Conservation (phyloP, 1,139 yeast species). For the Pneumocystis canis region DNA sequence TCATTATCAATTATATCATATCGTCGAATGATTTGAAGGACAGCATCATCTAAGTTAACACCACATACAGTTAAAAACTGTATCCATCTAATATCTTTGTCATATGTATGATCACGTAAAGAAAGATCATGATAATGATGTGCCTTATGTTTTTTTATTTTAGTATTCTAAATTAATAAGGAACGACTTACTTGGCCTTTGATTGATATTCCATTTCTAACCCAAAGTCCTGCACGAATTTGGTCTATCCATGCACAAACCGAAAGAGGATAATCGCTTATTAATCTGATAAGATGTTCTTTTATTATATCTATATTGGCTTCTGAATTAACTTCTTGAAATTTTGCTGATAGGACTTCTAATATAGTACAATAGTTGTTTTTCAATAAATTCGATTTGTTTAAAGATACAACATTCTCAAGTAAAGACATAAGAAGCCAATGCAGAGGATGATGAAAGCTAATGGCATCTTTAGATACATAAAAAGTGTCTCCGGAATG, state of each 20-base stretch:
- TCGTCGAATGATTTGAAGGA: slow-evolving; percentile 21
- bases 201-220: slow-evolving; percentile 70
- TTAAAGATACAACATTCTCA: slow-evolving; percentile 30
- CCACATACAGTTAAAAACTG: slow-evolving; percentile 51
- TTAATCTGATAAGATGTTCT: not conserved
- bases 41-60: slow-evolving; percentile 44
- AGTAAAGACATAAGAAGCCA: slow-evolving; percentile 58
- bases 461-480: slow-evolving; percentile 38
- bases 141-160: slow-evolving; percentile 21
- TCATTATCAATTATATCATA: not conserved
- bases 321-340: not conserved
- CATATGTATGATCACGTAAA: slow-evolving; percentile 45
- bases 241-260: slow-evolving; percentile 63
- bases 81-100: slow-evolving; percentile 36
- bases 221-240: slow-evolving; percentile 73
- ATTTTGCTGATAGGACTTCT: not conserved
- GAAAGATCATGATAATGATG: slow-evolving; percentile 71
- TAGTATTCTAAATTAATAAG: not conserved
- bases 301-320: not conserved
- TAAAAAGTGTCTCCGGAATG: slow-evolving; percentile 19
- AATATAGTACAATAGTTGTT: not conserved
- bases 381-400: not conserved
- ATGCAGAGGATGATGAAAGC: slow-evolving; percentile 71
- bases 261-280: slow-evolving; percentile 43
- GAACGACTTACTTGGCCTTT: slow-evolving; percentile 37